Evolutionary conservation across 2,329 filamentous ascomycete genomes (phyloP).

Genomic region (Lizonia empirigonia): DNA sequence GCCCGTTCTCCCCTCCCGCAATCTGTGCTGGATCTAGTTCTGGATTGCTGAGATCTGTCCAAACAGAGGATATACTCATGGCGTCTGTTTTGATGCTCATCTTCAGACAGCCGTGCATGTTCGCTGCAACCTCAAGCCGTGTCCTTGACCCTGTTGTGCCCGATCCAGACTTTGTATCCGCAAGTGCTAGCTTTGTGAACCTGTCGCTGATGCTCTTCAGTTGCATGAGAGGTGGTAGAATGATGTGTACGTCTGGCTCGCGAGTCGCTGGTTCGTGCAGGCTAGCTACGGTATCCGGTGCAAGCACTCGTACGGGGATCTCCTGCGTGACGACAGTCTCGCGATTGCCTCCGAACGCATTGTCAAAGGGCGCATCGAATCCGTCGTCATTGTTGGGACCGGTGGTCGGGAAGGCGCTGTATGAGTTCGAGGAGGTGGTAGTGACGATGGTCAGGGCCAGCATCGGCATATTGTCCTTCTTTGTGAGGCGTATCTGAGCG

Average conservation of each 20-base stretch:
- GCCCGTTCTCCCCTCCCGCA: slow-evolving; percentile 64
- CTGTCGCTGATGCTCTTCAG: slow-evolving; percentile 93
- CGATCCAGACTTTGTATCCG: slow-evolving; percentile 45
- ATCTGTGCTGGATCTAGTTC: slow-evolving; percentile 81
- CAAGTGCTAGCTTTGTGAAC: slow-evolving; percentile 78
- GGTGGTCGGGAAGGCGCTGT: slow-evolving; percentile 43
- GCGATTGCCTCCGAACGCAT: slow-evolving; percentile 62
- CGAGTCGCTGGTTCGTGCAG: slow-evolving; percentile 90
- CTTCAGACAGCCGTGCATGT: slow-evolving; percentile 88
- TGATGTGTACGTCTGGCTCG: slow-evolving; percentile 92
- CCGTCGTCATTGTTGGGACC: slow-evolving; percentile 32
- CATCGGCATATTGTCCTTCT: slow-evolving; percentile 85
- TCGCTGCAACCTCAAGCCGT: slow-evolving; percentile 85
- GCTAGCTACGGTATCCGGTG: slow-evolving; percentile 82
- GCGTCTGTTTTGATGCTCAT: slow-evolving; percentile 82
- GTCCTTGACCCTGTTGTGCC: slow-evolving; percentile 36
- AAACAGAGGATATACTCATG: slow-evolving; percentile 82
- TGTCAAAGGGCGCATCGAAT: slow-evolving; percentile 34
- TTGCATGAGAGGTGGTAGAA: slow-evolving; percentile 83
- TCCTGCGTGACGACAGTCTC: slow-evolving; percentile 95
- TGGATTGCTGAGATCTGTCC: slow-evolving; percentile 85
- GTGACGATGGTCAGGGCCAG: slow-evolving; percentile 90
- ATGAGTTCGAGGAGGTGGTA: slow-evolving; percentile 61
- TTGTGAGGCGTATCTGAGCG: slow-evolving; percentile 86
- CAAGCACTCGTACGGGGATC: slow-evolving; percentile 89